Conservation (phyloP, 2,329 filamentous ascomycete genomes). For the Davidsoniella virescens region DNA sequence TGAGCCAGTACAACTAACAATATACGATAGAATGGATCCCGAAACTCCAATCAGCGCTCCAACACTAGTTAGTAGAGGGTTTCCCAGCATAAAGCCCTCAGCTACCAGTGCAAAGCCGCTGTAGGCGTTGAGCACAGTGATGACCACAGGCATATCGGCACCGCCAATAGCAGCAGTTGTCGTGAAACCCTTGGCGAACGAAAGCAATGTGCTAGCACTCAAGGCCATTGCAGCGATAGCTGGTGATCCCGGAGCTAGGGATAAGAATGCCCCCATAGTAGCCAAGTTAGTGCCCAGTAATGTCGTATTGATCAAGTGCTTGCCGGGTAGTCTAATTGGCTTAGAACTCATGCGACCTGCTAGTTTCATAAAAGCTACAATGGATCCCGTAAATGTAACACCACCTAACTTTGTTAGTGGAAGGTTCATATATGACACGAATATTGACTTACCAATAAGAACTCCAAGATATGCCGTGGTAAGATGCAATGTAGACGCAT, state of each 20-base stretch:
- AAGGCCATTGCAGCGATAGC: constrained; percentile 64
- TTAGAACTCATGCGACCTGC: constrained; percentile 67
- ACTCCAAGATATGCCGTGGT: constrained; percentile 78
- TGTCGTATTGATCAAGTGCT: constrained; percentile 58
- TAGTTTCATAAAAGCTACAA: constrained; percentile 80
- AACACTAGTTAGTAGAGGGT: constrained; percentile 68
- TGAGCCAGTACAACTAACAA: constrained; percentile 21
- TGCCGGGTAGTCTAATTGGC: constrained; percentile 54
- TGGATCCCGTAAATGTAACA: constrained; percentile 79
- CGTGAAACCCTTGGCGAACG: constrained; percentile 74
- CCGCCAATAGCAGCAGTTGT: constrained; percentile 80
- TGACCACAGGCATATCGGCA: constrained; percentile 88
- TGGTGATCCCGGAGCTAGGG: constrained; percentile 66
- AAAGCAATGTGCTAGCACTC: constrained; percentile 58
- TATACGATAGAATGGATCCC: constrained; percentile 76
- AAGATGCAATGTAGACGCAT: constrained; percentile 63
- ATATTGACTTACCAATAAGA: constrained; percentile 43
- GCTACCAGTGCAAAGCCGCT: constrained; percentile 81
- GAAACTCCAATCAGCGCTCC: constrained; percentile 78
- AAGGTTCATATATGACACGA: constrained; percentile 2
- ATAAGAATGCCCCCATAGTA: constrained; percentile 70
- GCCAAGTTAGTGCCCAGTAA: constrained; percentile 62
- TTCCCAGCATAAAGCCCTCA: constrained; percentile 83
- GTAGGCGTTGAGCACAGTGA: constrained; percentile 80
- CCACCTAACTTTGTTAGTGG: constrained; percentile 29